phyloP scores from a whole-genome alignment of 768 basidiomycete genomes.

The Suillus subalutaceus region DNA sequence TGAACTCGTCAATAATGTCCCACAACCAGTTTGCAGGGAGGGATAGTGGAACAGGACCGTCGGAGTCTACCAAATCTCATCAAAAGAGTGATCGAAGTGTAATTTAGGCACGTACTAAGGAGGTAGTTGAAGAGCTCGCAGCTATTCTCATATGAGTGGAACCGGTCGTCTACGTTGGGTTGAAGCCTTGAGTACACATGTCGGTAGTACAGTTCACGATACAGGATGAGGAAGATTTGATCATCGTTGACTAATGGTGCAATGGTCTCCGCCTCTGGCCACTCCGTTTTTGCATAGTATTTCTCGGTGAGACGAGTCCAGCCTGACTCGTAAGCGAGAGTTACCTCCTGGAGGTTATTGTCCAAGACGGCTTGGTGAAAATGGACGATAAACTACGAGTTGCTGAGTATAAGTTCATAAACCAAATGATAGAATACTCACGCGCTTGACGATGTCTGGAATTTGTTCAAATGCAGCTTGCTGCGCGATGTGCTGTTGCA shows the following conservation, averaged over 20 bases:
- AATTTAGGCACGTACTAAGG: constrained; percentile 62
- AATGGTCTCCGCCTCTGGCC: constrained; percentile 97
- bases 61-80: constrained; percentile 64
- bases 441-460: constrained; percentile 88
- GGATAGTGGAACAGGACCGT: constrained; percentile 90
- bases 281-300: constrained; percentile 91
- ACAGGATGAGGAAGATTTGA: constrained; percentile 94
- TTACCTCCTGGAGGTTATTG: constrained; percentile 90
- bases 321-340: constrained; percentile 91
- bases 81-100: constrained; percentile 6
- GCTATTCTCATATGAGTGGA: constrained; percentile 97
- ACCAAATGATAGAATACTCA: constrained; percentile 38
- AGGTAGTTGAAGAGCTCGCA: constrained; percentile 99
- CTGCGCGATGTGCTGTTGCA: constrained; percentile 85
- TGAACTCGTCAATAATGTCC: constrained; percentile 97
- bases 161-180: constrained; percentile 96
- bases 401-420: neutral
- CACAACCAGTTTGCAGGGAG: constrained; percentile 98
- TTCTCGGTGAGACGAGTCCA: constrained; percentile 98
- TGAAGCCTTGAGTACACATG: constrained; percentile 95
- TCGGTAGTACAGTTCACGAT: constrained; percentile 93
- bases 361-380: constrained; percentile 93
- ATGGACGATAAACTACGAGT: constrained; percentile 84
- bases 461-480: constrained; percentile 82
- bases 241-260: constrained; percentile 95